phyloP scores from a whole-genome alignment of 306 rosid genomes.

The Purshia tridentata region DNA sequence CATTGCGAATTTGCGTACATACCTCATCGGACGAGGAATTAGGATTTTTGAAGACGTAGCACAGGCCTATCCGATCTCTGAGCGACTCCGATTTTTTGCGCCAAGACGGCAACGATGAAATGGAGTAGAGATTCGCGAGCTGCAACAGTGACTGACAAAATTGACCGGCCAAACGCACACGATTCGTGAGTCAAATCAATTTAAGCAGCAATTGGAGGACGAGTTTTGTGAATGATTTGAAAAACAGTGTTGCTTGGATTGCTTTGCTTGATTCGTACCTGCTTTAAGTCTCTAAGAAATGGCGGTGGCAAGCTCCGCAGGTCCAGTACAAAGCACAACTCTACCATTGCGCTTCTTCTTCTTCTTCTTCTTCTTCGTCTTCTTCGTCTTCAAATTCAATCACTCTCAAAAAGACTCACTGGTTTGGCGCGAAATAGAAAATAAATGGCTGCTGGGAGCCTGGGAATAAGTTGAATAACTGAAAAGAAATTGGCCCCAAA shows the following conservation, averaged over 20 bases:
- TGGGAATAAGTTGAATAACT: too few species aligned
- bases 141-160: conserved; percentile 63
- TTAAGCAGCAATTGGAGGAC: neutral
- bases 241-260: neutral
- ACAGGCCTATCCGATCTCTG: conserved; percentile 56
- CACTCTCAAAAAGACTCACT: neutral
- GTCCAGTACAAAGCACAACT: conserved; percentile 66
- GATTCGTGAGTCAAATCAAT: conserved; percentile 20
- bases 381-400: neutral
- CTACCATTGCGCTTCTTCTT: conserved; percentile 48
- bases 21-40: conserved; percentile 54
- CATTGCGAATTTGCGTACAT: conserved; percentile 22
- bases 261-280: conserved; percentile 33
- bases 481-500: too few species aligned
- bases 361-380: conserved; percentile 12
- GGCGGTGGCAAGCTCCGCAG: conserved; percentile 62
- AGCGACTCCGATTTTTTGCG: conserved; percentile 38
- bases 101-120: conserved; percentile 37
- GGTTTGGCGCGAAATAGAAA: conserved; percentile 19
- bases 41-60: conserved; percentile 50
- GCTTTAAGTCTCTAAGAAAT: conserved; percentile 51
- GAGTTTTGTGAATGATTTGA: neutral
- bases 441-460: too few species aligned
- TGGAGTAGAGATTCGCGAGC: conserved; percentile 67
- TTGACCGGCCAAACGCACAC: neutral